phyloP scores from a whole-genome alignment of 2,329 filamentous ascomycete genomes.

The Monilinia fructigena region DNA sequence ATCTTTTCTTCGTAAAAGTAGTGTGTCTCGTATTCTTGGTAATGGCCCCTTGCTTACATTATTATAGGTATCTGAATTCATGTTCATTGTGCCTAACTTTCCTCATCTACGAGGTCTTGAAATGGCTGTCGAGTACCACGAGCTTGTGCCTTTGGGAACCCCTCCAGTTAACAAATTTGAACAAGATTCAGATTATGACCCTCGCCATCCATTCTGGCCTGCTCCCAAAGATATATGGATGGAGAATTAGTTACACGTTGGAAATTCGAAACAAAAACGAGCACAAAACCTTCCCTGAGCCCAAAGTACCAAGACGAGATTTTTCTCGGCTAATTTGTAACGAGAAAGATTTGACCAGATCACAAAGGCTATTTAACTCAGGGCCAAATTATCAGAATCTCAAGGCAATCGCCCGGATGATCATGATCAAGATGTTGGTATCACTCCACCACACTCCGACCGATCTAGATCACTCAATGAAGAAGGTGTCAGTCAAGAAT shows the following conservation, averaged over 20 bases:
- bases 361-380: slow-evolving; percentile 58
- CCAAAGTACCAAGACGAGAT: slow-evolving; percentile 52
- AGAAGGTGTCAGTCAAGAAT: slow-evolving; percentile 14
- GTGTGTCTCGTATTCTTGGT: neutral
- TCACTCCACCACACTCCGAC: slow-evolving; percentile 38
- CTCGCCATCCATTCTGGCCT: slow-evolving; percentile 55
- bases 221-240: slow-evolving; percentile 58
- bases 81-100: slow-evolving; percentile 56
- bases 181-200: slow-evolving; percentile 54
- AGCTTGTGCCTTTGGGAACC: slow-evolving; percentile 39
- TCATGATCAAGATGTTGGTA: slow-evolving; percentile 33
- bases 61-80: slow-evolving; percentile 58
- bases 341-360: slow-evolving; percentile 57
- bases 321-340: slow-evolving; percentile 53
- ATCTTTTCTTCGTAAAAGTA: slow-evolving; percentile 69
- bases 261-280: slow-evolving; percentile 47
- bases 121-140: slow-evolving; percentile 58
- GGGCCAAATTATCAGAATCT: slow-evolving; percentile 36
- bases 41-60: slow-evolving; percentile 20
- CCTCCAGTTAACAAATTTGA: slow-evolving; percentile 52
- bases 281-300: slow-evolving; percentile 52
- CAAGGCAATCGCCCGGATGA: slow-evolving; percentile 16
- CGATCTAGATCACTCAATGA: slow-evolving; percentile 37
- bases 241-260: slow-evolving; percentile 48
- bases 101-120: slow-evolving; percentile 57